A percentile compares a stretch with the other conserved stretches of the same genome.
Conservation (phyloP, 1,284 basidiomycete species). For the Leccinum pallidistipes region DNA sequence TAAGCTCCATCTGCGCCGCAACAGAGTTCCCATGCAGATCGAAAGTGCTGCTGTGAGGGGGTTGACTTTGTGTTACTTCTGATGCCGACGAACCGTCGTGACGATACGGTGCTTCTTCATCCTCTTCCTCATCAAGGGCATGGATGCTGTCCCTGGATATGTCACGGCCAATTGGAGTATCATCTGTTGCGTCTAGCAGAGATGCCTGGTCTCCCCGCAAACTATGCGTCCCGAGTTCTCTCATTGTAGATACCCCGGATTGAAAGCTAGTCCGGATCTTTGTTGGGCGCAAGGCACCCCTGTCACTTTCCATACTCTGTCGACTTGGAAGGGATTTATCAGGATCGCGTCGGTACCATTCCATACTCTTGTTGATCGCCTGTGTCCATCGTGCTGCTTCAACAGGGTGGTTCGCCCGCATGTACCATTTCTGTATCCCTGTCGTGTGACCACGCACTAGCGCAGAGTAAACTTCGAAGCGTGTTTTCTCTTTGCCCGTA, state of each 20-base stretch:
- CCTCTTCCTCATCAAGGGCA: constrained; percentile 35
- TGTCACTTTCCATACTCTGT: constrained; percentile 33
- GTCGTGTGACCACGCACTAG: constrained; percentile 46
- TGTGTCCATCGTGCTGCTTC: constrained; percentile 88
- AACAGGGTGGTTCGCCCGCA: constrained; percentile 88
- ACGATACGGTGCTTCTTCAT: constrained; percentile 37
- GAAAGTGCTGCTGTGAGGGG: constrained; percentile 71
- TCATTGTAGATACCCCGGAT: constrained; percentile 26
- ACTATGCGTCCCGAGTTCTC: constrained; percentile 23
- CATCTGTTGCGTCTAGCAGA: constrained; percentile 17
- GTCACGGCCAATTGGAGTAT: constrained; percentile 14
- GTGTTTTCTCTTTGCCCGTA: constrained; percentile 52
- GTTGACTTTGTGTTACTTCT: constrained; percentile 41
- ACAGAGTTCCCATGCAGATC: constrained; percentile 76
- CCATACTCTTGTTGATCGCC: constrained; percentile 72
- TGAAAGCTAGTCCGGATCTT: constrained; percentile 35
- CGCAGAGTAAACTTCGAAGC: constrained; percentile 82
- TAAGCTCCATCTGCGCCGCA: constrained; percentile 80
- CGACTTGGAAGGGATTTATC: constrained; percentile 19
- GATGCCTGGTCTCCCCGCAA: constrained; percentile 31
- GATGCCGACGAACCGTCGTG: constrained; percentile 46
- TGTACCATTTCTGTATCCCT: constrained; percentile 77
- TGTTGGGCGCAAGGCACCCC: constrained; percentile 26
- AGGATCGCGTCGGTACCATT: constrained; percentile 49
- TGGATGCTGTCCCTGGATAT: constrained; percentile 28